Percentiles rank a stretch among this genome's conserved stretches.
phyloP scores from a whole-genome alignment of 495 filamentous ascomycete genomes.

The Amorphotheca resinae region DNA sequence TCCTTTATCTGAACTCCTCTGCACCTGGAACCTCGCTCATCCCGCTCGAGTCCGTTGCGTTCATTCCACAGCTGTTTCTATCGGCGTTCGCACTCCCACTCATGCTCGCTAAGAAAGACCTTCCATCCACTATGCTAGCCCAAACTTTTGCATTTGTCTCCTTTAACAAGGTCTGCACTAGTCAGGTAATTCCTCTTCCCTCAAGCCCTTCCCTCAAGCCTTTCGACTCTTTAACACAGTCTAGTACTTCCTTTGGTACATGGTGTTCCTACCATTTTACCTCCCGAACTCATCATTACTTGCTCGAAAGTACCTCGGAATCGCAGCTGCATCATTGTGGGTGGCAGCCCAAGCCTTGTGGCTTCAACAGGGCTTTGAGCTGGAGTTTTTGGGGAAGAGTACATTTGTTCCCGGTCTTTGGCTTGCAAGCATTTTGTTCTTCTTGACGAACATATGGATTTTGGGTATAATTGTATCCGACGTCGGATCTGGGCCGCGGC shows the following conservation, averaged over 20 bases:
- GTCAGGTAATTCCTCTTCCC: slow-evolving; percentile 50
- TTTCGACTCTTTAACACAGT: not conserved
- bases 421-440: slow-evolving; percentile 62
- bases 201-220: not conserved
- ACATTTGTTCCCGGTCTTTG: slow-evolving; percentile 80
- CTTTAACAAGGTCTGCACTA: slow-evolving; percentile 98
- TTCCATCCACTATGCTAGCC: slow-evolving; percentile 85
- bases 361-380: slow-evolving; percentile 77
- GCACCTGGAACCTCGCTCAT: slow-evolving; percentile 22
- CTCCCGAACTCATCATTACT: slow-evolving; percentile 69
- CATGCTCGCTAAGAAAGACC: slow-evolving; percentile 65
- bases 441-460: slow-evolving; percentile 76
- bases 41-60: slow-evolving; percentile 68
- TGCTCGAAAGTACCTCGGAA: slow-evolving; percentile 40
- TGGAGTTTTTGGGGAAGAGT: slow-evolving; percentile 81
- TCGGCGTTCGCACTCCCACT: slow-evolving; percentile 67
- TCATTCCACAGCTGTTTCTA: slow-evolving; percentile 74
- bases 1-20: slow-evolving; percentile 74
- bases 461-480: slow-evolving; percentile 68
- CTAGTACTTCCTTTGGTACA: slow-evolving; percentile 97
- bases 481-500: slow-evolving; percentile 27
- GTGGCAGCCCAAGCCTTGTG: slow-evolving; percentile 59
- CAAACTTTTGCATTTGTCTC: slow-evolving; percentile 96
- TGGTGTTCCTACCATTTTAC: slow-evolving; percentile 84
- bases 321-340: slow-evolving; percentile 57